These are phyloP conservation scores for Hypsizygus ulmarius DNA, from an alignment of 1,284 basidiomycete genomes.

Conservation along the genomic window DNA sequence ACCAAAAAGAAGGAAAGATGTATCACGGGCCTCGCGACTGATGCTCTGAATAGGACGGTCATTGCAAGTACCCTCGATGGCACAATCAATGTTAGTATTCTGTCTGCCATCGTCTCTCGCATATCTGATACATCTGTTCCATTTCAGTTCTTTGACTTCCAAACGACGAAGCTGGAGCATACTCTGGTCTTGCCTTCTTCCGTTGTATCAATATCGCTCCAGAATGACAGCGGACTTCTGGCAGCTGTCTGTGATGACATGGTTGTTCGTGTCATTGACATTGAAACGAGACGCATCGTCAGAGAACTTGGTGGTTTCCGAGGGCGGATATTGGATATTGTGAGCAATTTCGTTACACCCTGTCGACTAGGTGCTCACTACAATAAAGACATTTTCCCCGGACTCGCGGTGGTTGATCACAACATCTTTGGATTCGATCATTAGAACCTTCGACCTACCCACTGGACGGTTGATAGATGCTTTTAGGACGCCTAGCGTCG, in stretches of 20 bases:
- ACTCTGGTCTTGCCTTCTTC: slow-evolving; percentile 69
- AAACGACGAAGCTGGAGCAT: slow-evolving; percentile 72
- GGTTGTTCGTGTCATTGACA: slow-evolving; percentile 82
- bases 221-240: slow-evolving; percentile 86
- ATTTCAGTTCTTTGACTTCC: slow-evolving; percentile 92
- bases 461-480: slow-evolving; percentile 91
- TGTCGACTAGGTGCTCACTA: slow-evolving; percentile 1
- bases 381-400: slow-evolving; percentile 78
- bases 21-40: slow-evolving; percentile 83
- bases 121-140: not conserved
- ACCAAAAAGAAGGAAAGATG: slow-evolving; percentile 55
- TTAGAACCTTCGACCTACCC: slow-evolving; percentile 96
- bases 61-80: slow-evolving; percentile 89
- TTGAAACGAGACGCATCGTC: slow-evolving; percentile 86
- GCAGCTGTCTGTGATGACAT: slow-evolving; percentile 86
- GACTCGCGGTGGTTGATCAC: slow-evolving; percentile 93
- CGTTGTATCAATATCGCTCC: slow-evolving; percentile 71
- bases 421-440: slow-evolving; percentile 86
- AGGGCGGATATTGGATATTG: slow-evolving; percentile 81
- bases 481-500: slow-evolving; percentile 87
- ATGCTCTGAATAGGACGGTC: slow-evolving; percentile 80
- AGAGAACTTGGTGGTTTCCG: slow-evolving; percentile 84
- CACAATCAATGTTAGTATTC: slow-evolving; percentile 71
- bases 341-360: slow-evolving; percentile 36
- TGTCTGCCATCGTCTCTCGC: not conserved